These are phyloP conservation scores for Medicago truncatula DNA, from an alignment of 306 rosid genomes.

Conservation along the genomic window MtrunA17r5.0-ANR NC_053044.1:36405501-36406000, in stretches of 20 bases:
- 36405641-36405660: conserved; percentile 86
- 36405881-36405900: conserved; percentile 29
- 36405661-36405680: conserved; percentile 67
- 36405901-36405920: conserved; percentile 40
- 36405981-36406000: conserved; percentile 84
- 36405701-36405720: conserved; percentile 34
- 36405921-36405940: conserved; percentile 36
- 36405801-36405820: conserved; percentile 15
- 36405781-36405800: conserved; percentile 24
- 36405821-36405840: conserved; percentile 3
- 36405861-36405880: conserved; percentile 35
- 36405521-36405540: conserved; percentile 92
- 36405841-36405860: conserved; percentile 30
- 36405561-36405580: conserved; percentile 67
- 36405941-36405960: conserved; percentile 42
- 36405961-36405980: conserved; percentile 45
- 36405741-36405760: conserved; percentile 25
- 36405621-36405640: conserved; percentile 62
- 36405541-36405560: conserved; percentile 63
- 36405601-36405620: conserved; percentile 65
- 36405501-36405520: conserved; percentile 98
- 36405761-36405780: conserved; percentile 15
- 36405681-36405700: conserved; percentile 77
- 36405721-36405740: conserved; percentile 33
- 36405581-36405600: conserved; percentile 64